Conservation (phyloP, 2,329 filamentous ascomycete genomes). For the Penicillium sp. region DNA sequence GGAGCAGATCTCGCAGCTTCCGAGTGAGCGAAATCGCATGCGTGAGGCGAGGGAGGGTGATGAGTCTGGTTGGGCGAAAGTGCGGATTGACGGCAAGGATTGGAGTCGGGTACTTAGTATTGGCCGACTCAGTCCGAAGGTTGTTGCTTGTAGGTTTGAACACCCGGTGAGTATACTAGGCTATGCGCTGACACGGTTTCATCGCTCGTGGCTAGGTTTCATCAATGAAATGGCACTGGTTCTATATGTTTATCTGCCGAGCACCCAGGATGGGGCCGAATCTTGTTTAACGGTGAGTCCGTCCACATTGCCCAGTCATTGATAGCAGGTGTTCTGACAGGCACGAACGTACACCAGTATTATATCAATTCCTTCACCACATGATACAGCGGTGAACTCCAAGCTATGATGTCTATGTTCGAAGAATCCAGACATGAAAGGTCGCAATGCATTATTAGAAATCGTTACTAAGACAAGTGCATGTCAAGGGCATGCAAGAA, state of each 20-base stretch:
- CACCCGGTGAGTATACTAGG: background rate
- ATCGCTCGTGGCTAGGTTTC: constrained; percentile 32
- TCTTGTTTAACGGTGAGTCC: constrained; percentile 46
- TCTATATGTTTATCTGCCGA: constrained; percentile 46
- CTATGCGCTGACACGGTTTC: background rate
- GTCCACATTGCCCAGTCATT: constrained; percentile 11
- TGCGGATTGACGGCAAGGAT: constrained; percentile 87
- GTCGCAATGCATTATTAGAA: constrained; percentile 12
- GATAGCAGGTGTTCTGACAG: background rate
- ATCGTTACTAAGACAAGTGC: constrained; percentile 24
- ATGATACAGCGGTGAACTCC: constrained; percentile 15
- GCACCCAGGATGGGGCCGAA: constrained; percentile 41
- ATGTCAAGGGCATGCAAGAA: constrained; percentile 12
- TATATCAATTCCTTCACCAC: constrained; percentile 46
- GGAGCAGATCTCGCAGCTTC: constrained; percentile 66
- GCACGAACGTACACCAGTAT: constrained; percentile 30
- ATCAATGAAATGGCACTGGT: constrained; percentile 46
- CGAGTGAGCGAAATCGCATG: constrained; percentile 74
- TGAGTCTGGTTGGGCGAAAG: constrained; percentile 80
- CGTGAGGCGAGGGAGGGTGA: constrained; percentile 61
- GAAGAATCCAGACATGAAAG: background rate
- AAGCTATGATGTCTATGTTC: background rate
- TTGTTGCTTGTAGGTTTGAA: constrained; percentile 72
- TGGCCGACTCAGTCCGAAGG: constrained; percentile 78
- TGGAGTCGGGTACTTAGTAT: constrained; percentile 95